Percentiles rank a stretch among this genome's conserved stretches.
Conservation (phyloP, 208 protist genomes). For the Trichomonas vaginalis region DNA sequence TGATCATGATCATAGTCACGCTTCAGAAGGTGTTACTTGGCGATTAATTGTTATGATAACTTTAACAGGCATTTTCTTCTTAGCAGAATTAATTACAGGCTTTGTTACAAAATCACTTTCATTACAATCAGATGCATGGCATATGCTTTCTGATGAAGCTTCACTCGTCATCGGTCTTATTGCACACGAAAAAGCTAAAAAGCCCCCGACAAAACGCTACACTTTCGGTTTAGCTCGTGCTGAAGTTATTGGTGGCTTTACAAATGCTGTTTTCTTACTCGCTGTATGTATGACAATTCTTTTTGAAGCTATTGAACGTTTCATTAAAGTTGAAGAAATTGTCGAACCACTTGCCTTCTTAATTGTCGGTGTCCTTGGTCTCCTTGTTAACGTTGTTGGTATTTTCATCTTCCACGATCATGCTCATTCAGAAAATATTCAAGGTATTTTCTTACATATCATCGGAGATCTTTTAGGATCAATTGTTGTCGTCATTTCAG, state of each 20-base stretch:
- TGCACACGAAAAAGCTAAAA: background rate
- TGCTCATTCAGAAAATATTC: slow-evolving; percentile 17
- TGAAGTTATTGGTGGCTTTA: slow-evolving; percentile 18
- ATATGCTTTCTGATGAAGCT: slow-evolving; percentile 25
- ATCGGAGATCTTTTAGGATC: slow-evolving; percentile 33
- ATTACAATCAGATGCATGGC: slow-evolving; percentile 24
- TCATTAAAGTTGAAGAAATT: slow-evolving; percentile 6
- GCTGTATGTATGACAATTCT: slow-evolving; percentile 22
- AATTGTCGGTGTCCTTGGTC: background rate
- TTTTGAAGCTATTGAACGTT: slow-evolving; percentile 23
- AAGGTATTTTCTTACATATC: slow-evolving; percentile 34
- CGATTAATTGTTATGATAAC: slow-evolving; percentile 21
- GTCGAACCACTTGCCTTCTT: background rate
- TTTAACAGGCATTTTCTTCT: slow-evolving; percentile 22
- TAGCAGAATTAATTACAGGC: slow-evolving; percentile 25
- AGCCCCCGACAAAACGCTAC: background rate
- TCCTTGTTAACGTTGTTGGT: background rate
- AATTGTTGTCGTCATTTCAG: slow-evolving; percentile 30
- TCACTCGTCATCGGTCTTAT: slow-evolving; percentile 16
- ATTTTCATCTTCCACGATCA: background rate
- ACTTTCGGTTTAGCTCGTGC: slow-evolving; percentile 18
- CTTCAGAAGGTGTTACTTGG: background rate
- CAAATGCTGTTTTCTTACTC: slow-evolving; percentile 23
- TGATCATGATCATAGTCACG: background rate
- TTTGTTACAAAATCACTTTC: slow-evolving; percentile 6